Evolutionary conservation across 2,329 filamentous ascomycete species (phyloP).

Genomic region (Emericellopsis atlantica): DNA sequence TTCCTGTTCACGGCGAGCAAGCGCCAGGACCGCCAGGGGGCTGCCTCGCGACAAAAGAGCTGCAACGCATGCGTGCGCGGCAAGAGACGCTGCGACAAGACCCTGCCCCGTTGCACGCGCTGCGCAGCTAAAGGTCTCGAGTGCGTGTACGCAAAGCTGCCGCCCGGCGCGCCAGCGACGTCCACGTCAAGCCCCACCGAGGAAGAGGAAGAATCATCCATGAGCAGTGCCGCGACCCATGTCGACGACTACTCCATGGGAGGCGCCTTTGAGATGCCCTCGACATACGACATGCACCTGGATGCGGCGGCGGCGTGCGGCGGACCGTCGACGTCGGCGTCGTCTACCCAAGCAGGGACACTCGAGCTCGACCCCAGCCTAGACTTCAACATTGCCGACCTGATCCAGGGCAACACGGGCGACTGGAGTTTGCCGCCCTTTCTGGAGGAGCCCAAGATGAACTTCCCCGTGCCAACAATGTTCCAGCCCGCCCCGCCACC

Average conservation of each 20-base stretch:
- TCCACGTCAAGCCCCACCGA: constrained; percentile 5
- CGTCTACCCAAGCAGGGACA: constrained; percentile 16
- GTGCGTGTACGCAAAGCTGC: constrained; percentile 27
- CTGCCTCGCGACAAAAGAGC: constrained; percentile 35
- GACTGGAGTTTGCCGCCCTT: constrained; percentile 13
- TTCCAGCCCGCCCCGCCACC: neutral
- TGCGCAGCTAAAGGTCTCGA: constrained; percentile 26
- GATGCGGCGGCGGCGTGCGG: constrained; percentile 9
- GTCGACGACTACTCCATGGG: constrained; percentile 11
- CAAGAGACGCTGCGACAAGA: constrained; percentile 35
- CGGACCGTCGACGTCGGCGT: neutral
- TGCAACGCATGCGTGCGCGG: constrained; percentile 34
- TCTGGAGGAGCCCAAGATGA: constrained; percentile 1
- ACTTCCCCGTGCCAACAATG: constrained; percentile 1
- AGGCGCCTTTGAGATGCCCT: no score
- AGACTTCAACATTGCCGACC: constrained; percentile 21
- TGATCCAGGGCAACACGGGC: constrained; percentile 9
- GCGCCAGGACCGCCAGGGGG: constrained; percentile 4
- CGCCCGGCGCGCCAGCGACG: constrained; percentile 6
- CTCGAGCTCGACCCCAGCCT: constrained; percentile 13
- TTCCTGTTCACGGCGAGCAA: no score
- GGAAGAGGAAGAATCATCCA: constrained; percentile 16
- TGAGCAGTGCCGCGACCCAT: constrained; percentile 19
- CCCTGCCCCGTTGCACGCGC: constrained; percentile 25
- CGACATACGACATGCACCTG: constrained; percentile 3